Evolutionary conservation across 805 yeast genomes (phyloP).

Genomic region (Tetrapisispora fleetii): DNA sequence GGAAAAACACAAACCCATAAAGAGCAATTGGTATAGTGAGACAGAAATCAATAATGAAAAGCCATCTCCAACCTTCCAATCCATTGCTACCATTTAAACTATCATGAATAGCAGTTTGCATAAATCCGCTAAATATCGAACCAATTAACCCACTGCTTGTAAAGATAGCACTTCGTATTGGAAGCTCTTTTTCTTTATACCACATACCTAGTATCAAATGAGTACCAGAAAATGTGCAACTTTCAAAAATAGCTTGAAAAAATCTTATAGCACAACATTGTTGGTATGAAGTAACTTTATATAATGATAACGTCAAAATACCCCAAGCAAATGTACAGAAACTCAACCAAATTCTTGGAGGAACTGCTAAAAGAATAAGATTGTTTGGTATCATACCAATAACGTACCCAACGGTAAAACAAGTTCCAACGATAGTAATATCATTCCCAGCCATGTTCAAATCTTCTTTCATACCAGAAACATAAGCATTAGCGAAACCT

Average conservation of each 20-base stretch:
- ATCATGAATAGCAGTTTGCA: constrained; percentile 45
- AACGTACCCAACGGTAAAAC: constrained; percentile 52
- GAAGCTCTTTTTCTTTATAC: constrained; percentile 40
- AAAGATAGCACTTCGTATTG: constrained; percentile 44
- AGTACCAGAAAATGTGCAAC: constrained; percentile 46
- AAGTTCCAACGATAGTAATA: constrained; percentile 42
- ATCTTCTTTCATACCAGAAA: constrained; percentile 58
- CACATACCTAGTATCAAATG: constrained; percentile 47
- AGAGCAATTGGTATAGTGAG: constrained; percentile 48
- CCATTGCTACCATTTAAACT: constrained; percentile 40
- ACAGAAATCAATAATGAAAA: constrained; percentile 53
- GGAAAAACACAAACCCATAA: constrained; percentile 49
- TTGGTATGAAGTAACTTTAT: constrained; percentile 35
- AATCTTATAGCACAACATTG: constrained; percentile 51
- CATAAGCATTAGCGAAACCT: constrained; percentile 49
- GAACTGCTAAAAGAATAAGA: constrained; percentile 38
- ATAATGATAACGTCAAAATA: constrained; percentile 41
- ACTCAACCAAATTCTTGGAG: constrained; percentile 49
- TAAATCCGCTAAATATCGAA: constrained; percentile 43
- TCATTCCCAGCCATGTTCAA: constrained; percentile 39
- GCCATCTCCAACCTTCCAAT: constrained; percentile 56
- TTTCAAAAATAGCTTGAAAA: constrained; percentile 52
- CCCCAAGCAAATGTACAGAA: constrained; percentile 52
- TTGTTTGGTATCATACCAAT: constrained; percentile 56
- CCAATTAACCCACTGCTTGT: constrained; percentile 48